Base-by-base conservation (phyloP, 208 protist genomes). In the Trypanosomatidae sp. region DNA sequence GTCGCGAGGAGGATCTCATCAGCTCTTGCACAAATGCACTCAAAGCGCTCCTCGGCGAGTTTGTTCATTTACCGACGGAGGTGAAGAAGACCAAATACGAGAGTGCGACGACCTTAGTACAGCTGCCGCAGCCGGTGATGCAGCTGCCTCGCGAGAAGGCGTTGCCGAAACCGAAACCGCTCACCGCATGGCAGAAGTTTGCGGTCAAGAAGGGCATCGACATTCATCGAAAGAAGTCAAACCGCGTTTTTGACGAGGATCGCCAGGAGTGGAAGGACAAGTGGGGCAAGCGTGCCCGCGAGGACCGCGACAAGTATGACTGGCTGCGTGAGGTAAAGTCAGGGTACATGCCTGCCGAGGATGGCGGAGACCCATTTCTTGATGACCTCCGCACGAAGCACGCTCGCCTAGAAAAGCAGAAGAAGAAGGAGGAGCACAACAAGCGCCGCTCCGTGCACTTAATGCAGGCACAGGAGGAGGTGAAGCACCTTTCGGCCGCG, bases 131-230 rank as follows among this genome's bases (percentile, higher is more conserved):
- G 71, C 91, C 92, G 44, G 84, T 87, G 50, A 89, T 93, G 89
- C 86, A 81, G 73, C 85, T 98, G 41, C 94, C 94, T 55, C 91
- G 94, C 53, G 94, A 98, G 85, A 98, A 98, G 91, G 90, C 94
- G 60, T 89, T 91, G 68, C 92, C 91, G 25, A 91, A 86, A 82
- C 76, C 80, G 71, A 97, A 98, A 79, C 90, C 90, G 39, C 88
- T 95, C 52, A 98, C 92, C 17, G 90, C 91, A 62, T 98, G 94
- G 94, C 88, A 98, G 82, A 95, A 97, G 85, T 98, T 97, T 76
- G 89, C 89, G 9, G 67, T 96, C 17, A 95, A 98, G 86, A 98
- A 98, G 83, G 94, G 94, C 52, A 97, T 98, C 66, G 91, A 93
- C 70, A 90, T 93, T 64, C 86, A 96, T 66, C 79, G 86, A 58